Evolutionary conservation across 148 eudicot species (phyloP).

Genomic region (Camellia granthamiana): DNA sequence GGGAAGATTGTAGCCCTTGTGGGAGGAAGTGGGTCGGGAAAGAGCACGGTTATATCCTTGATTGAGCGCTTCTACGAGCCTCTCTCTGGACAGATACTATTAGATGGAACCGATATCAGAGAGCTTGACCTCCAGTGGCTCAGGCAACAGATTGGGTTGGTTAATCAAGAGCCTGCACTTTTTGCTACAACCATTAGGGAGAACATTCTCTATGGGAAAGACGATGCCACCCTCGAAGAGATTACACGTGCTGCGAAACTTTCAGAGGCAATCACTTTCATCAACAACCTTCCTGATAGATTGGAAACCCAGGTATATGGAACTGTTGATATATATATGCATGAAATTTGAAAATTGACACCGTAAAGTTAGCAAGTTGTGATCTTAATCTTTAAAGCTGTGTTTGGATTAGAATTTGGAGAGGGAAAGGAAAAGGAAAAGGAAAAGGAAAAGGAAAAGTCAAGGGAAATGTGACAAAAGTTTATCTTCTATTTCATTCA

Average conservation of each 20-base stretch:
- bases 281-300: conserved; percentile 90
- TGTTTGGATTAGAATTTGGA: neutral
- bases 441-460: neutral
- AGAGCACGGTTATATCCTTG: conserved; percentile 92
- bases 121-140: conserved; percentile 88
- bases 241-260: conserved; percentile 89
- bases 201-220: conserved; percentile 91
- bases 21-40: conserved; percentile 97
- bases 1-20: conserved; percentile 98
- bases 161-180: conserved; percentile 96
- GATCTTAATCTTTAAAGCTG: neutral
- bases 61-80: conserved; percentile 98
- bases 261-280: conserved; percentile 83
- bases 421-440: neutral
- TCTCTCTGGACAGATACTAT: conserved; percentile 58
- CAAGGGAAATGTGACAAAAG: neutral
- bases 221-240: conserved; percentile 83
- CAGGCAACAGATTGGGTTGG: conserved; percentile 82
- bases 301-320: conserved; percentile 84
- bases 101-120: conserved; percentile 68
- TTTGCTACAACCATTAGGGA: conserved; percentile 92
- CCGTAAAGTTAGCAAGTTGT: neutral
- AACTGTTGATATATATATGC: neutral
- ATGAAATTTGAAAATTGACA: neutral
- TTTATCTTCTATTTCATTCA: neutral